These are phyloP conservation scores for Dissophora ornata DNA, from an alignment of 192 early-diverging fungal species.

Conservation along the genomic window DNA sequence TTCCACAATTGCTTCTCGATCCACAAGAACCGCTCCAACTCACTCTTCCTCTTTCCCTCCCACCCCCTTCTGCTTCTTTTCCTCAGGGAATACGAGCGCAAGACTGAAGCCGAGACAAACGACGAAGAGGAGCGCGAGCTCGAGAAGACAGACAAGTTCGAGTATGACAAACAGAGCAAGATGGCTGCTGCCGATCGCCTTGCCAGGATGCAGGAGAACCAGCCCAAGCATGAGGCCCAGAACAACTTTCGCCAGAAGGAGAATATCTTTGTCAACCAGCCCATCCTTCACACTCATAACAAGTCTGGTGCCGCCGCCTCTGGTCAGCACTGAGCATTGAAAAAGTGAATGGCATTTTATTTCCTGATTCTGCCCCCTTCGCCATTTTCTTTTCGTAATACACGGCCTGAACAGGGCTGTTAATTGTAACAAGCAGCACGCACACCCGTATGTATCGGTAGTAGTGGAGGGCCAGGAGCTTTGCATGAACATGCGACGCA, in stretches of 20 bases:
- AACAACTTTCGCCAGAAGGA: slow-evolving; percentile 48
- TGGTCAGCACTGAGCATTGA: neutral
- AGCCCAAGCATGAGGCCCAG: slow-evolving; percentile 39
- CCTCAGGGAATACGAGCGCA: slow-evolving; percentile 42
- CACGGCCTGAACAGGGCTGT: no score
- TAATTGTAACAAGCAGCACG: no score
- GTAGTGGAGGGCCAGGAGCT: neutral
- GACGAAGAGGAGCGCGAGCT: slow-evolving; percentile 50
- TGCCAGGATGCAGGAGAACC: slow-evolving; percentile 44
- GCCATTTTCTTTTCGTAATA: no score
- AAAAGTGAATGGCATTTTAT: no score
- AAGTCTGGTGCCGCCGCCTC: slow-evolving; percentile 49
- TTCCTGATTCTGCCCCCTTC: no score
- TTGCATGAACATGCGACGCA: neutral
- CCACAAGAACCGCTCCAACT: neutral
- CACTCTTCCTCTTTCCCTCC: neutral
- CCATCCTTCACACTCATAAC: slow-evolving; percentile 40
- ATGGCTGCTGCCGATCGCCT: slow-evolving; percentile 45
- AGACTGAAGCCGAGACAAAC: slow-evolving; percentile 13
- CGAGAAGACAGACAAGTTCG: slow-evolving; percentile 34
- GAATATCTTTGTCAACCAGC: slow-evolving; percentile 42
- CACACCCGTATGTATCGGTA: no score
- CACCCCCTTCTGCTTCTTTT: no score
- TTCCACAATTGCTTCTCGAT: neutral
- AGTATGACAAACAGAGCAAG: slow-evolving; percentile 34